A percentile compares a stretch with the other conserved stretches of the same genome.
phyloP scores from a whole-genome alignment of 139 green algal species.

The Pycnococcus provasolii region DNA sequence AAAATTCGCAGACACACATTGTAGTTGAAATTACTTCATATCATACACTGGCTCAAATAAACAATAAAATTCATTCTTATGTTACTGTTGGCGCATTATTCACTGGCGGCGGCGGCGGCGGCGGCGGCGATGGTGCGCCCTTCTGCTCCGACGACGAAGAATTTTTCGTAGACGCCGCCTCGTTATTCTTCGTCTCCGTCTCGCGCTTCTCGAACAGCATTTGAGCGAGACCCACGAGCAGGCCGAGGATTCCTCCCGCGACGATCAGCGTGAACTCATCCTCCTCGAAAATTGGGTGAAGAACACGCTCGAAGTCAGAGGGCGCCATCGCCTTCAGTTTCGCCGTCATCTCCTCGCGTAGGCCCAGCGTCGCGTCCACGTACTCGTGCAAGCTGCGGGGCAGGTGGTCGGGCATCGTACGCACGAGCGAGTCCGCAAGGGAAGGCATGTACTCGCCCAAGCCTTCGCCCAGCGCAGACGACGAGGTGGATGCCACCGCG shows the following conservation, averaged over 20 bases:
- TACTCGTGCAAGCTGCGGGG: constrained; percentile 20
- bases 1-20: too few species aligned
- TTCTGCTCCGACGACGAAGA: too few species aligned
- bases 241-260: constrained; percentile 27
- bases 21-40: too few species aligned
- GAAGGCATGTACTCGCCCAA: too few species aligned
- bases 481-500: neutral
- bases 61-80: too few species aligned
- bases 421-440: neutral
- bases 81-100: too few species aligned
- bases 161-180: neutral
- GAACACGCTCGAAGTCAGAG: constrained; percentile 26
- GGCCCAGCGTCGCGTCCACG: constrained; percentile 17
- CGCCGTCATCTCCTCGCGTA: constrained; percentile 18
- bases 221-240: constrained; percentile 22
- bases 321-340: constrained; percentile 25
- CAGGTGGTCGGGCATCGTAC: neutral
- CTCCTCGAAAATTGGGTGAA: constrained; percentile 32
- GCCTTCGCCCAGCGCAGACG: too few species aligned
- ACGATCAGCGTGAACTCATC: constrained; percentile 34
- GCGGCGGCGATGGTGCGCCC: too few species aligned
- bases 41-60: too few species aligned
- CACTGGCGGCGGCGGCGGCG: too few species aligned
- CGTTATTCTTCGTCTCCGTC: neutral
- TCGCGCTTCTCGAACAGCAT: neutral